Percentiles rank a stretch among this genome's conserved stretches.
These are phyloP conservation scores for Zopfia rhizophila DNA, from an alignment of 2,329 filamentous ascomycete genomes.

Conservation along the genomic window DNA sequence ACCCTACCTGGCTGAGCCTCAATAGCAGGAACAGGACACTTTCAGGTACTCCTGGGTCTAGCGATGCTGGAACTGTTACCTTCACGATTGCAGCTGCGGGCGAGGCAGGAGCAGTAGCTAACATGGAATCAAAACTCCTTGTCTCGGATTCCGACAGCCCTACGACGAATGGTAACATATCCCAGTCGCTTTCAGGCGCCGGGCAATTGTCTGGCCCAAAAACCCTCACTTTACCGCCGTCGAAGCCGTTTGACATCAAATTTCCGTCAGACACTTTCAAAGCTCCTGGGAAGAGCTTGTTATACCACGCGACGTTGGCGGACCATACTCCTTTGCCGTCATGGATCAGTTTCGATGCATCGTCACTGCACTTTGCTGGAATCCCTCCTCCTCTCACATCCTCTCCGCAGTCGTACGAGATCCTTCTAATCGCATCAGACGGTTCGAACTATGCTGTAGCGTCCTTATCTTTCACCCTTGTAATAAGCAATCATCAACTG, in stretches of 20 bases:
- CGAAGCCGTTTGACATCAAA: constrained; percentile 53
- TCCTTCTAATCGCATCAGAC: constrained; percentile 81
- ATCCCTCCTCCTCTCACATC: constrained; percentile 73
- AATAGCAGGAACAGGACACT: constrained; percentile 72
- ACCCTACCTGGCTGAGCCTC: constrained; percentile 79
- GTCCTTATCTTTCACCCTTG: constrained; percentile 73
- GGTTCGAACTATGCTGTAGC: constrained; percentile 79
- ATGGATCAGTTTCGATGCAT: constrained; percentile 80
- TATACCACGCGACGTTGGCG: constrained; percentile 79
- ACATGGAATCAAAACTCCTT: constrained; percentile 75
- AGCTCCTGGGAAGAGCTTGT: constrained; percentile 63
- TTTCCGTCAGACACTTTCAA: constrained; percentile 68
- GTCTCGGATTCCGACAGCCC: constrained; percentile 70
- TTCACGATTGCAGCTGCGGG: constrained; percentile 79
- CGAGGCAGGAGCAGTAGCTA: constrained; percentile 66
- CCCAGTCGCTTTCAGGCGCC: constrained; percentile 66
- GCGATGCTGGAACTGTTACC: constrained; percentile 66
- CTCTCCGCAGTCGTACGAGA: constrained; percentile 75
- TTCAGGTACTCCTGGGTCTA: constrained; percentile 73
- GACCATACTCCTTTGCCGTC: constrained; percentile 86
- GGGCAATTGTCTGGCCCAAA: constrained; percentile 69
- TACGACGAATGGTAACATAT: constrained; percentile 65
- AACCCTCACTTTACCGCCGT: constrained; percentile 59
- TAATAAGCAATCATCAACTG: constrained; percentile 76
- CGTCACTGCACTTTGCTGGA: constrained; percentile 74